Evolutionary conservation across 257 asterid genomes (phyloP), one percentile per base, ranked within the genome.

Genomic region (Osmanthus fragrans): DNA sequence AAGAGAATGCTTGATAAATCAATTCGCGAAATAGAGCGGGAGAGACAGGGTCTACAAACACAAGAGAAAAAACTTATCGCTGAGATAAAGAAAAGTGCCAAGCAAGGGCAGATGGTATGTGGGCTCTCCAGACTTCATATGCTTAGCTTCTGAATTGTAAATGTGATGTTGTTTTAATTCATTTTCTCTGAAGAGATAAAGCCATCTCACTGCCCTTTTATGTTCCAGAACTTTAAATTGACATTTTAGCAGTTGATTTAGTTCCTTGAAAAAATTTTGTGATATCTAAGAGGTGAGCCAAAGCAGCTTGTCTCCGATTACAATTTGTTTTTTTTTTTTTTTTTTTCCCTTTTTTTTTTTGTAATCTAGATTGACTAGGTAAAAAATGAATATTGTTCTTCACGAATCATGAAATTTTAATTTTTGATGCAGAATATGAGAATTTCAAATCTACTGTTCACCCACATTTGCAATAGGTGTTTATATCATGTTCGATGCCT

Each of bases 71-170:
- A 87, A 76, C 78, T 87, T 27, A 85, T 87, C 32, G 78, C 76
- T 0, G 91, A 87, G 88, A 87, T 87, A 7, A 87, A 87, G 85
- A 87, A 87, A 77, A 85, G 84, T 68, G 90, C 90, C 32, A 87
- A 87, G 84, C 90, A 87, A 83, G 90, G 87, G 27, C 90, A 87
- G 80, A 87, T 87, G 90, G 90, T 87, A 76, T 12, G 81, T 27
- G 12, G 25, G 9, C 63, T 37, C 37, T 58, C 42, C 56, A 54
- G 23, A 32, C 79, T 21, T 25, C 42, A 68, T 25, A 21, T 80
- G 68, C 21, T 23, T 0, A 39, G 9, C 45, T 78, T 63, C 15
- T 32, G 70, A 25, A 18, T n/a, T 58, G 63, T 54, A 54, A 30
- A 45, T 13, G 8, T 54, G 78, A 18, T 78, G 21, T 73, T 71